Evolutionary conservation across 352 stramenopile species (phyloP), one percentile per base, ranked within the genome.

Genomic region (Plasmopara viticola): DNA sequence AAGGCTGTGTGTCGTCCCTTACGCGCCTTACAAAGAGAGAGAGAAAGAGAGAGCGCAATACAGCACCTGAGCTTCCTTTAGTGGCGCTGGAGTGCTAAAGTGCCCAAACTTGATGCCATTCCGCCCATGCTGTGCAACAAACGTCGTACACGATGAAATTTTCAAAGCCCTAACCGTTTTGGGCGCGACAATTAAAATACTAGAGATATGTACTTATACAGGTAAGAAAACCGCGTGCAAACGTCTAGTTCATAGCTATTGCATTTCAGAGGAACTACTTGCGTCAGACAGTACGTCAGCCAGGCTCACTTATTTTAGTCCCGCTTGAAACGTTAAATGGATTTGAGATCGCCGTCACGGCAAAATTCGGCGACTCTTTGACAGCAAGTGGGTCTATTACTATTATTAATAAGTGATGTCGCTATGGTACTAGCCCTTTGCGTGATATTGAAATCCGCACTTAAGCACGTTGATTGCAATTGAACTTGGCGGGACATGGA

Each of bases 81-180:
- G 34, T 52, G 54, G 48, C 37, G 41, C 31, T 42, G n/a, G 20
- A 66, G 48, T 52, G 47, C 47, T 20, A 50, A 57, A 58, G 52
- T 66, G 52, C 5, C 39, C 15, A 38, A 48, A 30, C 13, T 5
- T 15, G 25, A 17, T 30, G 20, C 28, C 44, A 51, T 50, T 51
- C n/a, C 39, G 56, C 30, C 56, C 58, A 31, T 57, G 53, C 60
- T 63, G 60, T 64, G 55, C 60, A 63, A 63, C 60, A 54, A 51
- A 53, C 43, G 55, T 55, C 60, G 58, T 25, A 45, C 50, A 51
- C 56, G 40, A 44, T 58, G 61, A 87, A 87, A 87, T 63, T 87
- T 87, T 87, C 74, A 78, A 28, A 79, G 46, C 73, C 76, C 76
- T 85, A 87, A 64, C 64, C 72, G 40, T 66, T 58, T 37, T 56